These are phyloP conservation scores for Populus trichocarpa DNA, from an alignment of 441 rosid species.

Conservation along the genomic window DNA sequence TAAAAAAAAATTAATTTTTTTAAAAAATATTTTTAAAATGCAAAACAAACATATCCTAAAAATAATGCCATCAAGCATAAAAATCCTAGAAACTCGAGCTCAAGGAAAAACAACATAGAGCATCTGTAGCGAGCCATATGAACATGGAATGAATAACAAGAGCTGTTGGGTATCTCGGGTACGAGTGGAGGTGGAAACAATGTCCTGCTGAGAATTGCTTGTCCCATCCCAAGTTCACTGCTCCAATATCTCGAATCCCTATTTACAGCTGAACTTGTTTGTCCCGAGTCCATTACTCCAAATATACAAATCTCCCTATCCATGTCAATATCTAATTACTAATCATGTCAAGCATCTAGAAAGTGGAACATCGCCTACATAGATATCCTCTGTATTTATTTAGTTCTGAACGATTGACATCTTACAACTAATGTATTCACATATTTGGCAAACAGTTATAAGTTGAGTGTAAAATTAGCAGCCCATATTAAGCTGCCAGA, in stretches of 20 bases:
- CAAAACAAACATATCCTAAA: too few relatives aligned
- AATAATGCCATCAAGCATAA: too few relatives aligned
- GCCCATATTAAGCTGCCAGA: neutral
- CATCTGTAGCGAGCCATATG: too few relatives aligned
- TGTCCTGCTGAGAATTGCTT: neutral
- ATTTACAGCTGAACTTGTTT: neutral
- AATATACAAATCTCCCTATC: neutral
- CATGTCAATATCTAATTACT: neutral
- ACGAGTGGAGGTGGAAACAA: too few relatives aligned
- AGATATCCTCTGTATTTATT: neutral
- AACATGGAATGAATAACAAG: too few relatives aligned
- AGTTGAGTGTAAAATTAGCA: neutral
- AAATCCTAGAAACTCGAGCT: too few relatives aligned
- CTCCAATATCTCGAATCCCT: too few relatives aligned
- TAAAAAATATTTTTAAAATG: too few relatives aligned
- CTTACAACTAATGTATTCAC: neutral
- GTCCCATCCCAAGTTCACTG: neutral
- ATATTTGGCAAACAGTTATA: neutral
- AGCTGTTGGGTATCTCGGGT: too few relatives aligned
- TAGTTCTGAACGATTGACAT: neutral
- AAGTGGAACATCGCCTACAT: neutral
- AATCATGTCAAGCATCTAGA: neutral
- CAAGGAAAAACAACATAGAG: too few relatives aligned
- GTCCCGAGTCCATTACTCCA: neutral
- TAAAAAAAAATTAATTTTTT: too few relatives aligned